Evolutionary conservation across 371 early-diverging fungal genomes (phyloP).

Genomic region (Circinella umbellata): DNA sequence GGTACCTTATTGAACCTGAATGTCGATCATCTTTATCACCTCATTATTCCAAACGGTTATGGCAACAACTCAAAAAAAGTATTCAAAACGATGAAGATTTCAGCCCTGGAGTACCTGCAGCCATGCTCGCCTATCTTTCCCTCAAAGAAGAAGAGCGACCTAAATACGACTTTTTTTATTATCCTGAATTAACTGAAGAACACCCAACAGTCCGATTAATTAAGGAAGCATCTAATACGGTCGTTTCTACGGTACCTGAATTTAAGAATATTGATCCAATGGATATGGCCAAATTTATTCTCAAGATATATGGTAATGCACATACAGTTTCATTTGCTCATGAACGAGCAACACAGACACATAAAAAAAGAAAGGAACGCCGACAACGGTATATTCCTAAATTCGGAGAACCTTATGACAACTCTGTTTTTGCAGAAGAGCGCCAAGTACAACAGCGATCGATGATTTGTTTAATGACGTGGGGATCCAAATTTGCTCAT

Average conservation of each 20-base stretch:
- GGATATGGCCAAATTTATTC: conserved; percentile 37
- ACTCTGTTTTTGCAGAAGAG: neutral
- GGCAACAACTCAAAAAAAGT: conserved; percentile 27
- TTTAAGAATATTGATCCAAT: conserved; percentile 32
- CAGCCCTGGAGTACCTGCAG: conserved; percentile 54
- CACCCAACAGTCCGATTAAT: conserved; percentile 41
- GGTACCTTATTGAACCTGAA: conserved; percentile 39
- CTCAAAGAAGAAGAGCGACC: conserved; percentile 29
- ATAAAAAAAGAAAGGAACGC: conserved; percentile 30
- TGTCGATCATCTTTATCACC: conserved; percentile 52
- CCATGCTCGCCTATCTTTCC: conserved; percentile 45
- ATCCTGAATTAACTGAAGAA: conserved; percentile 30
- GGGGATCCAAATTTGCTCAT: conserved; percentile 57
- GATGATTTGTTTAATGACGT: conserved; percentile 42
- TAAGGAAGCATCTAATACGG: conserved; percentile 15
- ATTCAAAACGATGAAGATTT: conserved; percentile 32
- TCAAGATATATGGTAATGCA: conserved; percentile 56
- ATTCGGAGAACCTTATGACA: conserved; percentile 24
- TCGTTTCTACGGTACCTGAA: conserved; percentile 22
- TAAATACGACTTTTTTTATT: conserved; percentile 50
- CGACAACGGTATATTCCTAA: conserved; percentile 26
- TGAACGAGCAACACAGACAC: conserved; percentile 33
- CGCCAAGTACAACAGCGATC: conserved; percentile 15
- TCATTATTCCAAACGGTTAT: conserved; percentile 40
- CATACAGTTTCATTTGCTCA: conserved; percentile 44